Evolutionary conservation across 441 rosid genomes (phyloP).

Genomic region (Jatropha podagrica): DNA sequence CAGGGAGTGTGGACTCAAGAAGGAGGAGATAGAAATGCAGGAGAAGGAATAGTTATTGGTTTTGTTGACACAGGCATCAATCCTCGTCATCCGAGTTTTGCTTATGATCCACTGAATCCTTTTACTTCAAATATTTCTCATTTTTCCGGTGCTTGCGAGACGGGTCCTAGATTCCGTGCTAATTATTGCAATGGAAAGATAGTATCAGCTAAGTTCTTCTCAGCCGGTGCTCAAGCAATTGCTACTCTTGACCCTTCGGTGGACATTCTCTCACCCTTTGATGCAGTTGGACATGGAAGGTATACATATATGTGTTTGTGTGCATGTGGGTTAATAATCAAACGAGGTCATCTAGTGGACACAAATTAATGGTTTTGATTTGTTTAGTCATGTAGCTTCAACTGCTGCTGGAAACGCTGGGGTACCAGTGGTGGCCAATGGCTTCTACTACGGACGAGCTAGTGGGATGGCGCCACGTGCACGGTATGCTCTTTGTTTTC

Average conservation of each 20-base stretch:
- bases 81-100: constrained; percentile 82
- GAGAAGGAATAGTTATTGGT: constrained; percentile 79
- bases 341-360: too few relatives aligned
- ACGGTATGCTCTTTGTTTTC: constrained; percentile 36
- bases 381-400: constrained; percentile 84
- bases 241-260: constrained; percentile 53
- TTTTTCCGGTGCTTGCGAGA: constrained; percentile 75
- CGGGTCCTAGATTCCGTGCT: constrained; percentile 62
- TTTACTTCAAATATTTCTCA: constrained; percentile 42
- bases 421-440: constrained; percentile 65
- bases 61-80: constrained; percentile 81
- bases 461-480: constrained; percentile 95
- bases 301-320: constrained; percentile 6
- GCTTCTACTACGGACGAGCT: constrained; percentile 75
- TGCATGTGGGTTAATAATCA: too few relatives aligned
- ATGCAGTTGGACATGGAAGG: constrained; percentile 93
- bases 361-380: neutral
- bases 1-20: constrained; percentile 51
- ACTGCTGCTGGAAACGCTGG: constrained; percentile 93
- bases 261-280: constrained; percentile 81
- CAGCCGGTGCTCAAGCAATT: constrained; percentile 76
- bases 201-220: constrained; percentile 70
- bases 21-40: constrained; percentile 50
- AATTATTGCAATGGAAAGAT: constrained; percentile 81
- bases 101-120: constrained; percentile 37